Percentiles rank a stretch among this genome's conserved stretches.
phyloP scores from a whole-genome alignment of 2,329 filamentous ascomycete species.

The Botrytis squamosa region DNA sequence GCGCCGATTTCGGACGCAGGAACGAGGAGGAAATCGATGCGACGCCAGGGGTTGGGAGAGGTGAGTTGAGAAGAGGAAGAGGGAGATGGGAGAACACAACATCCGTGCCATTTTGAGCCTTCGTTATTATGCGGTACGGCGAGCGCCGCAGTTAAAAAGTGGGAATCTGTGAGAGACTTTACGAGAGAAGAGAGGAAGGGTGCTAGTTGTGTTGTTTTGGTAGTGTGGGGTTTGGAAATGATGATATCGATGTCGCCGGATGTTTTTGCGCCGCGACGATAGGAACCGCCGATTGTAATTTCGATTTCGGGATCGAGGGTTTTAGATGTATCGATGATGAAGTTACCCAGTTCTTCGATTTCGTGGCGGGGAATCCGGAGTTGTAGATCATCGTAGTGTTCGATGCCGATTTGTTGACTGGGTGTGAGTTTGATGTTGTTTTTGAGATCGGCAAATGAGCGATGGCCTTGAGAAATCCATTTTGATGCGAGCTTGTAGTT shows the following conservation, averaged over 20 bases:
- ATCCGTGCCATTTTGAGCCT: conserved; percentile 86
- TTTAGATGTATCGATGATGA: conserved; percentile 60
- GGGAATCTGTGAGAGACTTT: conserved; percentile 53
- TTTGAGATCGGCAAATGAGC: conserved; percentile 69
- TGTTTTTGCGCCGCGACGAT: conserved; percentile 71
- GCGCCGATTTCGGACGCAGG: conserved; percentile 77
- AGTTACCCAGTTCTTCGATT: conserved; percentile 65
- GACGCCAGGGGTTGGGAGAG: conserved; percentile 60
- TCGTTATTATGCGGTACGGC: conserved; percentile 50
- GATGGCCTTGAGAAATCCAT: conserved; percentile 75
- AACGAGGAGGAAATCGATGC: conserved; percentile 82
- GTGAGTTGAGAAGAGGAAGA: conserved; percentile 41
- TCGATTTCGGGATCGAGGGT: conserved; percentile 63
- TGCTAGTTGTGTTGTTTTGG: conserved; percentile 54
- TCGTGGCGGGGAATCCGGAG: conserved; percentile 75
- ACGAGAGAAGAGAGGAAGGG: conserved; percentile 64
- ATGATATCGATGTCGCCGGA: conserved; percentile 86
- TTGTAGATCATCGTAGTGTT: conserved; percentile 77
- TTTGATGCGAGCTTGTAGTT: conserved; percentile 67
- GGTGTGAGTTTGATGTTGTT: conserved; percentile 60
- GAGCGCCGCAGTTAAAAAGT: conserved; percentile 70
- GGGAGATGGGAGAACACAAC: conserved; percentile 63
- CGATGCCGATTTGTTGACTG: conserved; percentile 73
- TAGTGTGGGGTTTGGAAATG: conserved; percentile 66
- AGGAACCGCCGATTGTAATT: conserved; percentile 78